Evolutionary conservation across 1,284 basidiomycete species (phyloP).

Genomic region (Xerocomus minutiporus): DNA sequence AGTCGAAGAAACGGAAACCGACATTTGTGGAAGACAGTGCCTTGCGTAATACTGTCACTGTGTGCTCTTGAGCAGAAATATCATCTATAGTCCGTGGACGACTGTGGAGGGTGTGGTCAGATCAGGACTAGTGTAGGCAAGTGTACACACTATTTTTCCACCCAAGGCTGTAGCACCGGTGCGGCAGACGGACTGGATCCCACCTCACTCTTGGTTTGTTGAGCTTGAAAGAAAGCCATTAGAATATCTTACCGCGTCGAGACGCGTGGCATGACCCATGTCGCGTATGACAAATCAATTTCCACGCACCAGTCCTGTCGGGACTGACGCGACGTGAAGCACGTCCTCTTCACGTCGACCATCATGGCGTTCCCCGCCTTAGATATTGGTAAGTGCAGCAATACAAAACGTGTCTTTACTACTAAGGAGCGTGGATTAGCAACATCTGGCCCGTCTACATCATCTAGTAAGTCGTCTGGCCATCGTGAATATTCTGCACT

Average conservation of each 20-base stretch:
- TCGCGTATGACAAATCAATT: conserved; percentile 32
- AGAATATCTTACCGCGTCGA: conserved; percentile 23
- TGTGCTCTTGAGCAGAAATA: conserved; percentile 95
- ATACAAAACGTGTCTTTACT: conserved; percentile 8
- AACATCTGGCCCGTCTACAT: conserved; percentile 4
- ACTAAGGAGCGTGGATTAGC: conserved; percentile 13
- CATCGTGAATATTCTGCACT: neutral
- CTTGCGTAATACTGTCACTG: conserved; percentile 87
- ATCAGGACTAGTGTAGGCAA: neutral
- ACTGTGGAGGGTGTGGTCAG: conserved; percentile 39
- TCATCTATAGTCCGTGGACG: conserved; percentile 98
- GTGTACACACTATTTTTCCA: conserved; percentile 86
- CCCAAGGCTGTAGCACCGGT: conserved; percentile 85
- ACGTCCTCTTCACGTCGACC: conserved; percentile 13
- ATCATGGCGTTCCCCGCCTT: conserved; percentile 37
- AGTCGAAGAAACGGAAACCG: conserved; percentile 17
- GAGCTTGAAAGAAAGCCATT: conserved; percentile 63
- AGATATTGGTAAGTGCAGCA: conserved; percentile 34
- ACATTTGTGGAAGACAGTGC: conserved; percentile 92
- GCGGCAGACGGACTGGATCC: conserved; percentile 45
- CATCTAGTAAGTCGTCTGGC: conserved; percentile 16
- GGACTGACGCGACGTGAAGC: conserved; percentile 16
- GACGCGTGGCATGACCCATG: conserved; percentile 26
- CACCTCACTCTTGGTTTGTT: conserved; percentile 39
- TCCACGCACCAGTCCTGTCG: conserved; percentile 23